Base-by-base conservation (phyloP, 306 rosid genomes). In the Cicer arietinum region DNA sequence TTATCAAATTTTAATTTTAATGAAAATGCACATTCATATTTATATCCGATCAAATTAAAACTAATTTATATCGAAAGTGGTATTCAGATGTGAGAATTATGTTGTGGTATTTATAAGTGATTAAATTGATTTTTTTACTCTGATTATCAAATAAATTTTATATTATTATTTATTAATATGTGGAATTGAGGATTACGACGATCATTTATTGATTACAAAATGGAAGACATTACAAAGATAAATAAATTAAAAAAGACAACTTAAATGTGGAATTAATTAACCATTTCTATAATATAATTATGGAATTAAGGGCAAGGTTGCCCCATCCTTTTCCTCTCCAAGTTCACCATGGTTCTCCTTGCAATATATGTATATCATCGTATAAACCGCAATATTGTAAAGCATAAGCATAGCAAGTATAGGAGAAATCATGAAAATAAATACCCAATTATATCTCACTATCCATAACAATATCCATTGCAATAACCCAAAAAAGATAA, bases 331-430 rank as follows among this genome's bases (percentile, higher is more conserved):
- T 10, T 57, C n/a, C 14, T 20, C 39, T 5, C 1, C 44, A 13
- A 60, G 6, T 5, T 60, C 66, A 7, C 66, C 66, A 60, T 60
- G 44, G 4, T 60, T 60, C 45, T 40, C 48, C 22, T 62, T 62
- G 25, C 68, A 62, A 17, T 39, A 16, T 4, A 62, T 62, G 12
- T 62, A 62, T 7, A 62, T 7, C 48, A 62, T 48, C 7, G 68
- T 40, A 62, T 8, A 1, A 40, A 62, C 68, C 4, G 7, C 22
- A 8, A 62, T 37, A 40, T 40, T 14, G 47, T 14, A 62, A 40
- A 62, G 68, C 47, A 17, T 4, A 14, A 62, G 3, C 7, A 40
- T 16, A 0, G 47, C 22, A 40, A 62, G 1, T 39, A 62, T 37
- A 8, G 68, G 68, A 62, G 25, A 62, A 62, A 62, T 4, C 4